Evolutionary conservation across 1,284 basidiomycete species (phyloP).

Genomic region (Boletus austroedulis): DNA sequence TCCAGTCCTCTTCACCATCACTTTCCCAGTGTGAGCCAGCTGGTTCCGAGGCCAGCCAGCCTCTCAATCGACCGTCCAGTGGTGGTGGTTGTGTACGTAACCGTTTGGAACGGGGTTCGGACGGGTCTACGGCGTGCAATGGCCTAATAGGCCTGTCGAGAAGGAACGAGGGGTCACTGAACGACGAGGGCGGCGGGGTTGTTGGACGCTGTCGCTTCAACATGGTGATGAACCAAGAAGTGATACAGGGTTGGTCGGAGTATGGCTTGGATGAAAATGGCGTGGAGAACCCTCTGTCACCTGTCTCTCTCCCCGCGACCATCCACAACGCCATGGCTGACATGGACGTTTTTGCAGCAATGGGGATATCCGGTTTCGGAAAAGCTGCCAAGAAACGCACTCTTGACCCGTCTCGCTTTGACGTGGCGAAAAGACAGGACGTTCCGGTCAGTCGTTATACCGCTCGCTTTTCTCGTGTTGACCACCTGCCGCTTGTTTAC

Average conservation of each 20-base stretch:
- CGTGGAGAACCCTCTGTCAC: constrained; percentile 23
- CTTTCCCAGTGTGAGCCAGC: constrained; percentile 18
- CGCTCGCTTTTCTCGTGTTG: constrained; percentile 17
- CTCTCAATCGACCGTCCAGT: constrained; percentile 44
- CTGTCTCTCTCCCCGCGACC: neutral
- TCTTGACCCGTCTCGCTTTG: constrained; percentile 69
- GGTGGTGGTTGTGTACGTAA: constrained; percentile 47
- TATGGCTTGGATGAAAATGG: constrained; percentile 6
- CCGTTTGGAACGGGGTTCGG: constrained; percentile 39
- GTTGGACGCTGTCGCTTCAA: constrained; percentile 62
- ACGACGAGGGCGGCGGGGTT: constrained; percentile 47
- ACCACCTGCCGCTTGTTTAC: constrained; percentile 13
- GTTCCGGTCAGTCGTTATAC: constrained; percentile 26
- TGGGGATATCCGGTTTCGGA: constrained; percentile 80
- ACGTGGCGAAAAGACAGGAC: constrained; percentile 66
- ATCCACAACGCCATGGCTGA: constrained; percentile 47
- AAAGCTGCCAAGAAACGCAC: constrained; percentile 62
- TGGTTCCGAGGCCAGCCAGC: constrained; percentile 38
- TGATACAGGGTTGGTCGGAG: constrained; percentile 23
- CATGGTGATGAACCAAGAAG: constrained; percentile 41
- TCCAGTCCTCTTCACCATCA: constrained; percentile 39
- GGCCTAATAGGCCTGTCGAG: constrained; percentile 28
- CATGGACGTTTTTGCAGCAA: constrained; percentile 68
- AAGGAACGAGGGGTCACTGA: constrained; percentile 37
- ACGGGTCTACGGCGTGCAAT: constrained; percentile 23